phyloP scores from a whole-genome alignment of 768 basidiomycete species.

The Tricholoma saponaceum region DNA sequence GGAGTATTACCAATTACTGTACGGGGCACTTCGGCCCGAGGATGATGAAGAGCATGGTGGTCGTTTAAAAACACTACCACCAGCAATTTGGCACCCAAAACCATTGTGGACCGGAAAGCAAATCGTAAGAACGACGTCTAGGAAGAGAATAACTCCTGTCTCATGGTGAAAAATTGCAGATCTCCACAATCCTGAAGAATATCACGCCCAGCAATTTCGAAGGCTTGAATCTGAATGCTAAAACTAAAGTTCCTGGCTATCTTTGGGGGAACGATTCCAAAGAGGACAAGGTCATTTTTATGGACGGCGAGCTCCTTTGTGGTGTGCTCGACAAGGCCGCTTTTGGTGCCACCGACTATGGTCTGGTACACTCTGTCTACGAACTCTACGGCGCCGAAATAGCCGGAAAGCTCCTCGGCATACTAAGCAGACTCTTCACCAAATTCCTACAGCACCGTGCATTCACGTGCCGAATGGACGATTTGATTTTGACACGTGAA shows the following conservation, averaged over 20 bases:
- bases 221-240: conserved; percentile 81
- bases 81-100: conserved; percentile 86
- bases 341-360: conserved; percentile 93
- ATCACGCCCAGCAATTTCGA: conserved; percentile 76
- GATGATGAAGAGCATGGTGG: conserved; percentile 57
- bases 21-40: conserved; percentile 91
- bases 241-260: conserved; percentile 84
- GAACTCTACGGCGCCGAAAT: conserved; percentile 89
- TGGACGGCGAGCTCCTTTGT: conserved; percentile 90
- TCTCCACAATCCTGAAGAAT: conserved; percentile 91
- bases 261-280: conserved; percentile 80
- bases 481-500: conserved; percentile 81
- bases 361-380: conserved; percentile 94
- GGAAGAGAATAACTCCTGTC: neutral
- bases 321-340: conserved; percentile 97
- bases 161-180: conserved; percentile 41
- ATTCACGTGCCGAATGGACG: conserved; percentile 99
- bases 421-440: conserved; percentile 91
- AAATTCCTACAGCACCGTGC: conserved; percentile 96
- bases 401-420: conserved; percentile 88
- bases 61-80: conserved; percentile 78
- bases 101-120: conserved; percentile 99
- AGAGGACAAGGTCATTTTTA: conserved; percentile 85
- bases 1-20: conserved; percentile 94
- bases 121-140: conserved; percentile 52